phyloP scores from a whole-genome alignment of 306 rosid species.

The Boehmeria nivea region DNA sequence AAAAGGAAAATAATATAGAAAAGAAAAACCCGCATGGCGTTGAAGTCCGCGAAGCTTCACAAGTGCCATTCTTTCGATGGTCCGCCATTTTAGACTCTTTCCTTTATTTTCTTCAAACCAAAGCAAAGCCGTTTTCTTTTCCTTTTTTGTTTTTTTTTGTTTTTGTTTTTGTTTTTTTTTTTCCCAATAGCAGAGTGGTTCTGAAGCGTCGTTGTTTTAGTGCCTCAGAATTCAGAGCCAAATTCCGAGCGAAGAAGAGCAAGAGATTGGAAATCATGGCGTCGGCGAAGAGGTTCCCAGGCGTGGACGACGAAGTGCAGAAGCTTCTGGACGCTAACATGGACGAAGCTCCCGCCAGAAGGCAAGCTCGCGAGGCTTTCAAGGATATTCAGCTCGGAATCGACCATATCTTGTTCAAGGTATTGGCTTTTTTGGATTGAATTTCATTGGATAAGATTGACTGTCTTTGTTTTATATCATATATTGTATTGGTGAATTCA shows the following conservation, averaged over 20 bases:
- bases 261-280: slow-evolving; percentile 32
- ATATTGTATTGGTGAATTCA: neutral
- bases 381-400: slow-evolving; percentile 74
- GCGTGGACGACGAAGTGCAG: slow-evolving; percentile 49
- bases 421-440: neutral
- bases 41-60: slow-evolving; percentile 23
- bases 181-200: too few species aligned
- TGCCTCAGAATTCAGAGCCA: slow-evolving; percentile 25
- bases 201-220: too few species aligned
- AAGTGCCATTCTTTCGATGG: slow-evolving; percentile 10
- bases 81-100: neutral
- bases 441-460: neutral
- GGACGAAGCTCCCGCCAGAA: slow-evolving; percentile 73
- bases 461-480: neutral
- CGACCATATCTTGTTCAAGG: slow-evolving; percentile 84
- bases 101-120: neutral
- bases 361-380: slow-evolving; percentile 71
- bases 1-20: too few species aligned
- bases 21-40: slow-evolving; percentile 21
- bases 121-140: too few species aligned
- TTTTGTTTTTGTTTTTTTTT: too few species aligned
- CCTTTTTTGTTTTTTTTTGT: too few species aligned
- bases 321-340: slow-evolving; percentile 54
- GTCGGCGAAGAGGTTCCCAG: slow-evolving; percentile 33
- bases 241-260: slow-evolving; percentile 17